Percentiles rank a stretch among this genome's conserved stretches.
These are phyloP conservation scores for Mycotypha africana DNA, from an alignment of 371 early-diverging fungal genomes.

Conservation along the genomic window DNA sequence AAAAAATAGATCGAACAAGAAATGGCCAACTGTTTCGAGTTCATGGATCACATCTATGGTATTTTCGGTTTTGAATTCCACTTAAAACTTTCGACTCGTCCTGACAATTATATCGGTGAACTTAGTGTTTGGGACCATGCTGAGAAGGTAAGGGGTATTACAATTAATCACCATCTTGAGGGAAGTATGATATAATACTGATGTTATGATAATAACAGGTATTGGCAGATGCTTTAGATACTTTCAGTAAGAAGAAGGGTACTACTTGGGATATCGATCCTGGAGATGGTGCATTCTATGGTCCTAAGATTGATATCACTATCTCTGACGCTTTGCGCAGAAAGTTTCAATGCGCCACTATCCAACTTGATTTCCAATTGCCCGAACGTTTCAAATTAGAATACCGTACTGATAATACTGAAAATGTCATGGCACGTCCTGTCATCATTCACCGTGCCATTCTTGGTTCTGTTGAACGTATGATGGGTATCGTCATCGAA, in stretches of 20 bases:
- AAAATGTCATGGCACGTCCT: constrained; percentile 69
- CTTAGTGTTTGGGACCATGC: constrained; percentile 95
- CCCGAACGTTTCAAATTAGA: constrained; percentile 91
- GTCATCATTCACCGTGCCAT: constrained; percentile 99
- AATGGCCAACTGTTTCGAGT: constrained; percentile 74
- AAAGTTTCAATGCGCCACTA: constrained; percentile 97
- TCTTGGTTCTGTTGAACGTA: constrained; percentile 97
- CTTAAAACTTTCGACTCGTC: constrained; percentile 94
- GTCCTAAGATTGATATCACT: constrained; percentile 99
- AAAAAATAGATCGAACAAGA: constrained; percentile 68
- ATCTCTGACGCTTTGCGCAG: constrained; percentile 94
- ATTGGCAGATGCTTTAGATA: constrained; percentile 76
- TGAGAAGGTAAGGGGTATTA: constrained; percentile 57
- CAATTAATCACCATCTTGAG: too few species aligned
- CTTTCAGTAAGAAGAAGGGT: constrained; percentile 54
- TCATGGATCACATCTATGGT: constrained; percentile 82
- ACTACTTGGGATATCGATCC: constrained; percentile 86
- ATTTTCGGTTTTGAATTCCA: constrained; percentile 91
- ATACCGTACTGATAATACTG: constrained; percentile 66
- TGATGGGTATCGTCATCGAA: constrained; percentile 97
- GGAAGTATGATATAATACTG: neutral
- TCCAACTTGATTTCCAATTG: constrained; percentile 98
- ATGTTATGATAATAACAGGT: constrained; percentile 19
- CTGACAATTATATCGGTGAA: constrained; percentile 96
- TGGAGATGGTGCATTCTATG: constrained; percentile 99